These are phyloP conservation scores for Porpolomopsis calyptriformis DNA, from an alignment of 768 basidiomycete genomes.

Conservation along the genomic window DNA sequence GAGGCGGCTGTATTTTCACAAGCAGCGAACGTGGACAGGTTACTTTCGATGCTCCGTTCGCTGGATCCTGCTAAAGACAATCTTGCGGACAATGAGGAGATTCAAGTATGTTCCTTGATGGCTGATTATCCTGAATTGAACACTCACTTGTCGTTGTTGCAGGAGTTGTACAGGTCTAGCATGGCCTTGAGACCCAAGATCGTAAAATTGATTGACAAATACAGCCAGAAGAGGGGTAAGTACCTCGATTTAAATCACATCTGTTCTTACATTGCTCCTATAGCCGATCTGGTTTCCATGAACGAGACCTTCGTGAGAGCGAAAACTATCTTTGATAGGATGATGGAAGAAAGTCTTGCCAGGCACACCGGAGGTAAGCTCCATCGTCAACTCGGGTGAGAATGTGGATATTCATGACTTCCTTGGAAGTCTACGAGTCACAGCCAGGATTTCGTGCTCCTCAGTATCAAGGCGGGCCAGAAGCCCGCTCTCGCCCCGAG, in stretches of 20 bases:
- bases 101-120: conserved; percentile 40
- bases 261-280: conserved; percentile 10
- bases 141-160: conserved; percentile 4
- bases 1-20: conserved; percentile 85
- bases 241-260: conserved; percentile 5
- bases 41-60: conserved; percentile 62
- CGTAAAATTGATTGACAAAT: conserved; percentile 93
- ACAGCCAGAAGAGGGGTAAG: conserved; percentile 79
- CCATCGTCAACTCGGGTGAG: neutral
- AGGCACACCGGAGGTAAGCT: conserved; percentile 51
- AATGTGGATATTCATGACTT: too few relatives aligned
- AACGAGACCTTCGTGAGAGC: conserved; percentile 90
- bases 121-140: conserved; percentile 1
- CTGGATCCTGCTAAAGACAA: conserved; percentile 73
- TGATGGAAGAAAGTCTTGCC: conserved; percentile 87
- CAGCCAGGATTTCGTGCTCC: conserved; percentile 20
- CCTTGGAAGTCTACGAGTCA: conserved; percentile 41
- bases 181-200: conserved; percentile 91
- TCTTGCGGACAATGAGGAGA: conserved; percentile 84
- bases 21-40: conserved; percentile 72
- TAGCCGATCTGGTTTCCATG: conserved; percentile 90
- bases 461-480: conserved; percentile 17
- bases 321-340: conserved; percentile 78
- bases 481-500: conserved; percentile 20
- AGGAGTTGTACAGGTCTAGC: conserved; percentile 85